Evolutionary conservation across 495 filamentous ascomycete species (phyloP).

Genomic region (Penicillium canescens): DNA sequence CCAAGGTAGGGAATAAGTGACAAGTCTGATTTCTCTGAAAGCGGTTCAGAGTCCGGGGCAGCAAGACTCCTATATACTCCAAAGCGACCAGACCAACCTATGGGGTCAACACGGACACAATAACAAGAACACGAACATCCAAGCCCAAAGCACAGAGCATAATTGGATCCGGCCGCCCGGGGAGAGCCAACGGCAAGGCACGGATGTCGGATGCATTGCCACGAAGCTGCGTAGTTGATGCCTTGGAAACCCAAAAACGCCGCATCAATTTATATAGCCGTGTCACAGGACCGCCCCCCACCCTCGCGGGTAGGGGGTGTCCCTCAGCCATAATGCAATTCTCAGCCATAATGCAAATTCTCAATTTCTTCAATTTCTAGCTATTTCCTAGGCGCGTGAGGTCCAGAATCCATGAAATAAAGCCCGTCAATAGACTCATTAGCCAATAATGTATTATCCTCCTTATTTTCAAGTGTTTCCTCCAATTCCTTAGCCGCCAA

Average conservation of each 20-base stretch:
- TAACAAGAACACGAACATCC: neutral
- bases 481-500: too few species aligned
- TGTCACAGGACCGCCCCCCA: too few species aligned
- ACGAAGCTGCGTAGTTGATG: neutral
- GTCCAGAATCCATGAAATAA: too few species aligned
- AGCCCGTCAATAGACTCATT: too few species aligned
- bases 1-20: neutral
- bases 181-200: neutral
- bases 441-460: too few species aligned
- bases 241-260: neutral
- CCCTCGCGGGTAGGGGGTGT: too few species aligned
- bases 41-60: neutral
- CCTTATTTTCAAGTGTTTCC: too few species aligned
- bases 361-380: too few species aligned
- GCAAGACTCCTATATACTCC: slow-evolving; percentile 11
- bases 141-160: neutral
- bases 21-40: neutral
- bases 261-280: neutral
- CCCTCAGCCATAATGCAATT: too few species aligned
- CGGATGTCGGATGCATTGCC: slow-evolving; percentile 2
- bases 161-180: neutral
- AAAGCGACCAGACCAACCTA: neutral
- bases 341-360: too few species aligned
- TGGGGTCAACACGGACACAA: slow-evolving; percentile 3
- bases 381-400: too few species aligned